Base-by-base conservation (phyloP, 108 stramenopile species). In the Nitzschia sp. region DNA sequence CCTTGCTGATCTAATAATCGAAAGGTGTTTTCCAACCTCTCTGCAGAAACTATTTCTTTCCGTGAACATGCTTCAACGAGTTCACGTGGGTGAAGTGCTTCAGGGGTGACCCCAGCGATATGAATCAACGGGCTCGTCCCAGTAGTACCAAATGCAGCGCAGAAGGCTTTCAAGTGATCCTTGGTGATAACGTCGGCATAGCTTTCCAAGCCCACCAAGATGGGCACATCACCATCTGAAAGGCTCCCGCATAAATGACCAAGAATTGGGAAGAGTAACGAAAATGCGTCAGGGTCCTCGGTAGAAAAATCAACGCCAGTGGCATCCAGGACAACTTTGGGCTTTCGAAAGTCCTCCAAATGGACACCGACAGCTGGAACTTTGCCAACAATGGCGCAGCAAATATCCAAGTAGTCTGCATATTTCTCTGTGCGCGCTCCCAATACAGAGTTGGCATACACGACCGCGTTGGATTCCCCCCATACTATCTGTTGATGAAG, bases 371-470 rank as follows among this genome's bases (percentile, higher is more conserved):
- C 54, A 0, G 57, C 48, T 0, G 88, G 88, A 9, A 88, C 87
- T 25, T 73, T 74, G 9, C 93, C 93, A 34, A 78, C 78, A 27
- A 95, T 72, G 0, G 93, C 93, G 56, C 80, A 76, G 54, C 88
- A 88, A 59, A 90, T 88, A 64, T 95, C 93, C 71, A 95, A 72
- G 66, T 95, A 95, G 76, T 95, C 93, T 23, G 93, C 93, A 66
- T 86, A 86, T 59, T 95, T 95, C 65, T 91, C 85, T 0, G 93
- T 92, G 26, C 89, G 66, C 6, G 93, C 93, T 19, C 90, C 93
- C 15, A 88, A 64, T 2, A 90, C 82, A 0, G 85, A 83, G 51
- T 95, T 95, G 49, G 89, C 78, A 60, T 80, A 95, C 1, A 92
- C 90, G 0, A 95, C 93, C 2, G 93, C 93, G 73, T 95, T 94